phyloP scores from a whole-genome alignment of 2,329 filamentous ascomycete species.

The Onygenales sp. region DNA sequence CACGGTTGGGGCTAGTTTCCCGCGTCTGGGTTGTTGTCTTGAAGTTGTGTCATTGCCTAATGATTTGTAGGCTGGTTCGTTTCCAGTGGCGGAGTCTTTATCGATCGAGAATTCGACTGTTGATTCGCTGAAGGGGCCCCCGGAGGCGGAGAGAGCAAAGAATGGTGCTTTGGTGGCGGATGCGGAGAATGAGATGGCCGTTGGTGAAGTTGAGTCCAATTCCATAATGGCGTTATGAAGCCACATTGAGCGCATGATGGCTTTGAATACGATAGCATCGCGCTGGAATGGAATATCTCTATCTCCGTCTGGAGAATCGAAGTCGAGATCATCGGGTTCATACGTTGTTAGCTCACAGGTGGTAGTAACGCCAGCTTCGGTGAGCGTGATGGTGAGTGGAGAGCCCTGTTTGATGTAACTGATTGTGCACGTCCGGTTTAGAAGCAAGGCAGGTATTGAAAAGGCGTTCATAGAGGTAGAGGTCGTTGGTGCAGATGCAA shows the following conservation, averaged over 20 bases:
- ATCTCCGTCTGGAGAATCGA: constrained; percentile 18
- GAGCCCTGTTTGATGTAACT: constrained; percentile 66
- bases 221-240: constrained; percentile 43
- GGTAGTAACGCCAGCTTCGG: constrained; percentile 78
- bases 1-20: constrained; percentile 32
- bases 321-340: constrained; percentile 62
- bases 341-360: constrained; percentile 89
- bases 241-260: constrained; percentile 69
- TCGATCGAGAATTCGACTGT: constrained; percentile 51
- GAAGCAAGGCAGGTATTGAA: constrained; percentile 69
- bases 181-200: constrained; percentile 59
- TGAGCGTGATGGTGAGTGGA: constrained; percentile 73
- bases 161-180: constrained; percentile 54
- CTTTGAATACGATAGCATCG: constrained; percentile 72
- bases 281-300: constrained; percentile 71
- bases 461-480: constrained; percentile 59
- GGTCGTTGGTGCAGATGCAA: constrained; percentile 22
- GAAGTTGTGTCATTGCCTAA: constrained; percentile 29
- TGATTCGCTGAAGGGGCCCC: constrained; percentile 49
- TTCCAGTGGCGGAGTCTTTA: constrained; percentile 19
- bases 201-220: constrained; percentile 58
- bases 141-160: constrained; percentile 61
- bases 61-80: constrained; percentile 22
- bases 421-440: constrained; percentile 77
- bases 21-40: constrained; percentile 22